Evolutionary conservation across 352 stramenopile genomes (phyloP).

Genomic region (Pythium rishiriense): DNA sequence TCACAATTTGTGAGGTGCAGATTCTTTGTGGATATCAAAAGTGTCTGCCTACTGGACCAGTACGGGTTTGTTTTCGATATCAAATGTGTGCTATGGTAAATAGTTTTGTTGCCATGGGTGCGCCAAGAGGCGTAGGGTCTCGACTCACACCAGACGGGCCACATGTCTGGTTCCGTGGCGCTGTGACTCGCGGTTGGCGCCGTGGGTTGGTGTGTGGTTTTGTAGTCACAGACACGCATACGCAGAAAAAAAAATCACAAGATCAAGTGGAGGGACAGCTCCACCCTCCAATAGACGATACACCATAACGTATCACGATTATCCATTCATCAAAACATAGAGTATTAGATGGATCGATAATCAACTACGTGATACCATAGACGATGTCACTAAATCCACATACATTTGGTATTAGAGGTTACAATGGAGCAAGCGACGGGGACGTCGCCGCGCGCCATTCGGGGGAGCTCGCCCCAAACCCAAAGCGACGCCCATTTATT

Average conservation of each 20-base stretch:
- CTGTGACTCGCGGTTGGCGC: neutral
- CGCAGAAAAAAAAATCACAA: slow-evolving; percentile 1
- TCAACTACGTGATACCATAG: too few species aligned
- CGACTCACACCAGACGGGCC: neutral
- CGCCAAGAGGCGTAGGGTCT: neutral
- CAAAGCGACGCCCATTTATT: slow-evolving; percentile 8
- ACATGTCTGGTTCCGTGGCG: neutral
- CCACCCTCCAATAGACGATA: neutral
- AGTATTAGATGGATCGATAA: too few species aligned
- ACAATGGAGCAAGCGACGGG: neutral
- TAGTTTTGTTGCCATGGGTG: neutral
- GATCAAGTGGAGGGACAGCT: neutral
- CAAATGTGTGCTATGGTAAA: neutral
- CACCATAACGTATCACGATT: too few species aligned
- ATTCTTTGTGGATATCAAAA: too few species aligned
- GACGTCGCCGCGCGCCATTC: slow-evolving; percentile 6
- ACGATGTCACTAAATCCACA: too few species aligned
- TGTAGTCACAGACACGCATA: slow-evolving; percentile 6
- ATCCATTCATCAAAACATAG: too few species aligned
- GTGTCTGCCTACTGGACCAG: too few species aligned
- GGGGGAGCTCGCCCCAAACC: neutral
- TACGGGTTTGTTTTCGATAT: too few species aligned
- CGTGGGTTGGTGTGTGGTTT: neutral
- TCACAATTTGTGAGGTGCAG: too few species aligned
- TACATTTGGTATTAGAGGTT: neutral